Evolutionary conservation across 2,329 filamentous ascomycete genomes (phyloP).

Genomic region (Hypoxylon sp.): DNA sequence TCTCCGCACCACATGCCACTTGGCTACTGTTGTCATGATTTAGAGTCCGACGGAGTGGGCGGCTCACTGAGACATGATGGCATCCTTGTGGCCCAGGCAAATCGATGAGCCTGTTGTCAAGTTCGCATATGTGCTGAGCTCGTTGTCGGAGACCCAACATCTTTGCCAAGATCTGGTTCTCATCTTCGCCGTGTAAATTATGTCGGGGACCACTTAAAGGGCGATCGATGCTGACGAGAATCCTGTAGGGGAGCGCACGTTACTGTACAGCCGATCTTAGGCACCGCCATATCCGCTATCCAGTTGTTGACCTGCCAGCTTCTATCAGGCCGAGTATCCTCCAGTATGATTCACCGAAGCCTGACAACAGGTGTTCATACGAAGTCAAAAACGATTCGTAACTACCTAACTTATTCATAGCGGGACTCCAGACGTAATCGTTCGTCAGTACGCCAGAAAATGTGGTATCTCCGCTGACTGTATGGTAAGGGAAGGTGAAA

Average conservation of each 20-base stretch:
- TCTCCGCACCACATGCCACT: conserved; percentile 23
- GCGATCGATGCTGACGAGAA: conserved; percentile 2
- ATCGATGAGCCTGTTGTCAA: background rate
- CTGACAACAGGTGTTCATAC: conserved; percentile 14
- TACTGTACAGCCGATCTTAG: conserved; percentile 1
- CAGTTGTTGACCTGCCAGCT: background rate
- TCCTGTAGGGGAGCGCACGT: conserved; percentile 6
- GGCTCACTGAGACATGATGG: background rate
- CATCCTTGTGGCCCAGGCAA: background rate
- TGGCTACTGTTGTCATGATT: conserved; percentile 17
- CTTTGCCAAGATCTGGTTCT: conserved; percentile 5
- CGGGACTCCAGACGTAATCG: conserved; percentile 10
- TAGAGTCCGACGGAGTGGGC: conserved; percentile 4
- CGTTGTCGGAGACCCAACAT: conserved; percentile 8
- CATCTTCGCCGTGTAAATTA: conserved; percentile 1
- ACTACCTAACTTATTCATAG: too few species aligned
- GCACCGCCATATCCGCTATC: conserved; percentile 7
- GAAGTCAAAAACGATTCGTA: too few species aligned
- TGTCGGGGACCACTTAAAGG: background rate
- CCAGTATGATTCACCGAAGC: conserved; percentile 12
- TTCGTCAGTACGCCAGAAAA: background rate
- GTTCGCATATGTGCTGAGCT: conserved; percentile 5
- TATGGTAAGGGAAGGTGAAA: background rate
- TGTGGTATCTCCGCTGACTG: background rate
- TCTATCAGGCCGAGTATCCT: conserved; percentile 8